Base-by-base conservation (phyloP, 1,284 basidiomycete genomes). In the Fomitopsis betulina region DNA sequence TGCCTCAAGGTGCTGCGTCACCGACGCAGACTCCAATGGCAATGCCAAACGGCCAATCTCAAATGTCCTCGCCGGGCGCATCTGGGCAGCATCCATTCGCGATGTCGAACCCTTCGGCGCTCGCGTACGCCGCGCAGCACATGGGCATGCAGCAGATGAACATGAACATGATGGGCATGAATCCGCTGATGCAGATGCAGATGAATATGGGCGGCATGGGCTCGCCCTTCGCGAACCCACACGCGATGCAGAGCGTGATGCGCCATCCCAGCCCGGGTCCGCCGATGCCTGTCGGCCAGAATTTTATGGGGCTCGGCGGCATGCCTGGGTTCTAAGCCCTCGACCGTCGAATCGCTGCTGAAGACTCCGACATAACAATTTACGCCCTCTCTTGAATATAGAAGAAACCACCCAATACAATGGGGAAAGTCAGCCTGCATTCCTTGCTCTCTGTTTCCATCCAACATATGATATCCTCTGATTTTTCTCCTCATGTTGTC, bases 241-340 rank as follows among this genome's bases (percentile, higher is more conserved):
- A 87, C 61, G 82, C 86, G n/a, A 87, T 91, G 83, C 88, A 91
- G 67, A 89, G 86, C 64, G 86, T 90, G 58, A 85, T 91, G 86
- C 82, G 89, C 58, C 85, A 90, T 69, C 81, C 87, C 7, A 90
- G 86, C 67, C 88, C 89, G 17, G 80, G 77, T 17, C 85, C 83
- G 15, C 85, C 83, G 15, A 68, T 72, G 65, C 67, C 76, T 38
- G 60, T 56, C 69, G 76, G 75, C 55, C 84, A 86, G 69, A 80
- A 78, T 53, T 86, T 82, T 70, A 81, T 84, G 75, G 75, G 73
- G 67, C 82, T 82, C 72, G 73, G 75, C 53, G 72, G 75, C 19
- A 76, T 77, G 67, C 73, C 69, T 38, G 69, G 70, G 33, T 72
- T 70, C 63, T 72, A 56, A 65, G 56, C 21, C 13, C n/a, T 45